Conservation (phyloP, 208 protist species). For the Perkinsela sp. region DNA sequence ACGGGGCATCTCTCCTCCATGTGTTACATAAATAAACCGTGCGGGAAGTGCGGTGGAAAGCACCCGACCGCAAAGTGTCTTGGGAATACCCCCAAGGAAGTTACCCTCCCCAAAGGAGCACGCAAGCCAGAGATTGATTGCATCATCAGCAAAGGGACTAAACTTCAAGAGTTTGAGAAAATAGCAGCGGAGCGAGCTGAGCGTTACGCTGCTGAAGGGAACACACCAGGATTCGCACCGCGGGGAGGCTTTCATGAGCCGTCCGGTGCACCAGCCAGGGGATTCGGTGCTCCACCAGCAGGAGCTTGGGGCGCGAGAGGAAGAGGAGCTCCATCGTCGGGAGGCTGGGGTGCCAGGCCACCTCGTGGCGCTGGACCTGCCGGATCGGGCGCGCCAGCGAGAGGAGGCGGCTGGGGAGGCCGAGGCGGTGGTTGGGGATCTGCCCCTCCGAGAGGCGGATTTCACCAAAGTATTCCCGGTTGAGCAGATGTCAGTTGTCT, state of each 20-base stretch:
- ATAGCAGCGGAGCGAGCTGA: background rate
- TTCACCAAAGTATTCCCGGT: too few relatives aligned
- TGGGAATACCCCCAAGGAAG: conserved; percentile 5
- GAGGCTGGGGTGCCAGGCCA: background rate
- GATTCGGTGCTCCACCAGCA: background rate
- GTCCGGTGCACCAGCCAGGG: background rate
- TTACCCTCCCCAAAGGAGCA: background rate
- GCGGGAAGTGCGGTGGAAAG: conserved; percentile 44
- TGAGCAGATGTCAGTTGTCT: too few relatives aligned
- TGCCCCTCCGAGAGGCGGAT: background rate
- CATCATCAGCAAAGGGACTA: background rate
- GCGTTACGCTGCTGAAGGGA: background rate
- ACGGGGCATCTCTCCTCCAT: conserved; percentile 26
- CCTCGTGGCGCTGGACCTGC: background rate
- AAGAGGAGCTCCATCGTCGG: background rate
- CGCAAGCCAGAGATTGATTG: background rate
- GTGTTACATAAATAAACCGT: conserved; percentile 51
- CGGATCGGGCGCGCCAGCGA: background rate
- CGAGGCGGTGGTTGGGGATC: background rate
- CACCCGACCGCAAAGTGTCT: conserved; percentile 54
- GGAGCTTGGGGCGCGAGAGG: background rate
- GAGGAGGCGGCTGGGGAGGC: background rate
- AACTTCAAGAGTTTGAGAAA: background rate
- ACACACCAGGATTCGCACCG: background rate
- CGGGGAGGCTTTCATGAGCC: too few relatives aligned